Evolutionary conservation across 2,329 filamentous ascomycete genomes (phyloP), one percentile per base, ranked within the genome.

Genomic region (Xylaria arbuscula): DNA sequence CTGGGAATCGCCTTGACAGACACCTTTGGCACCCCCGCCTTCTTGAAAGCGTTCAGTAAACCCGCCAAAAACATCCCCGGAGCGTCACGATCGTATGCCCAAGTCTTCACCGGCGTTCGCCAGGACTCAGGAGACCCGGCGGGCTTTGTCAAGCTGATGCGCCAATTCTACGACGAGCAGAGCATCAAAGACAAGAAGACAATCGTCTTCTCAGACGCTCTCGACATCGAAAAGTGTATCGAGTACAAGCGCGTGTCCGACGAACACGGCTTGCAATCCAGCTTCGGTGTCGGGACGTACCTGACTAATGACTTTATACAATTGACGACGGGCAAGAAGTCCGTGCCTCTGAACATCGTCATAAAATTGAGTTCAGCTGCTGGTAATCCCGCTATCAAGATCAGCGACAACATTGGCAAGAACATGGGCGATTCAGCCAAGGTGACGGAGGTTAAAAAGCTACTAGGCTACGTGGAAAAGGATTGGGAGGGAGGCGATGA

Each of bases 231-330:
- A 45, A 88, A 91, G 63, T 98, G 95, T 77, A 84, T 98, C 58
- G 89, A 97, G 79, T 99, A 98, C 83, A 97, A 97, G 84, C 83
- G 88, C 66, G 87, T 93, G 34, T 91, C 94, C 0, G 93, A 98
- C 72, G 87, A 89, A 47, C 88, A 90, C 15, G 93, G 93, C 1
- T 94, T 99, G 80, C 88, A 90, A 68, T 92, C 95, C 13, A 92
- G 92, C 0, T 99, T 99, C 82, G 96, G 96, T 69, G 92, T 99
- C 0, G 96, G 96, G 4, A 99, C 96, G 0, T 98, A 93, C 81
- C 86, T 99, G 75, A 99, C 96, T 3, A 98, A 99, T 77, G 96
- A 99, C 80, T 99, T 96, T 78, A 83, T 83, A n/a, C 88, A 92
- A 72, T 83, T 87, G 69, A 89, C 85, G 42, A 92, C 90, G 0